phyloP scores from a whole-genome alignment of 78 protist species.

The Dictyostelium purpureum region DNA sequence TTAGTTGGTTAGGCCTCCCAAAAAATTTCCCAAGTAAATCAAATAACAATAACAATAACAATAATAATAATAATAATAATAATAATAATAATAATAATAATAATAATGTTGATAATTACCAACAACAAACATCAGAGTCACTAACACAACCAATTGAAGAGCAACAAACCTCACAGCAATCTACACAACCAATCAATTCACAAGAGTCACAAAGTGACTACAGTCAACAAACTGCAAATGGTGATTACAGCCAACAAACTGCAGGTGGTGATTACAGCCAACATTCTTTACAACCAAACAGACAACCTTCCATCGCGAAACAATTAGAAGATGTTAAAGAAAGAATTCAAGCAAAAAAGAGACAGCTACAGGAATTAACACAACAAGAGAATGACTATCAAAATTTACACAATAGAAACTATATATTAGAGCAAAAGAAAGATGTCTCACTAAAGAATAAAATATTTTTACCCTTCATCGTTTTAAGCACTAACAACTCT shows the following conservation, averaged over 20 bases:
- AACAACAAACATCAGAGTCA: neutral
- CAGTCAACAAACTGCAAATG: neutral
- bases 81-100: conserved; percentile 19
- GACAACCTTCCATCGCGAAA: neutral
- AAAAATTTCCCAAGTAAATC: conserved; percentile 11
- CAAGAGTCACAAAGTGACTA: too few relatives aligned
- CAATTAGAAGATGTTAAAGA: conserved; percentile 24
- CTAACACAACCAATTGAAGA: neutral
- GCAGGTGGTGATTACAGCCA: neutral
- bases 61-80: neutral
- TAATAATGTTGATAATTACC: neutral
- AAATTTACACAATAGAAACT: conserved; percentile 11
- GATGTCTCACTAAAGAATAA: neutral
- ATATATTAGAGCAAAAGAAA: neutral
- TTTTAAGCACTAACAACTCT: conserved; percentile 83
- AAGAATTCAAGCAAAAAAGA: conserved; percentile 39
- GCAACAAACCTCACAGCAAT: neutral
- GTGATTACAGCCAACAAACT: neutral
- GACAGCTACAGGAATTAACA: conserved; percentile 17
- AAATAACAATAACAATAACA: neutral
- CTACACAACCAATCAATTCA: neutral
- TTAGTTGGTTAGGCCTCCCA: conserved; percentile 92
- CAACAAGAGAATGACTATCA: conserved; percentile 30
- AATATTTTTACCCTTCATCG: conserved; percentile 87
- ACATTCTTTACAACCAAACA: neutral